Base-by-base conservation (phyloP, 345 rosid genomes). In the Sapria himalayana region DNA sequence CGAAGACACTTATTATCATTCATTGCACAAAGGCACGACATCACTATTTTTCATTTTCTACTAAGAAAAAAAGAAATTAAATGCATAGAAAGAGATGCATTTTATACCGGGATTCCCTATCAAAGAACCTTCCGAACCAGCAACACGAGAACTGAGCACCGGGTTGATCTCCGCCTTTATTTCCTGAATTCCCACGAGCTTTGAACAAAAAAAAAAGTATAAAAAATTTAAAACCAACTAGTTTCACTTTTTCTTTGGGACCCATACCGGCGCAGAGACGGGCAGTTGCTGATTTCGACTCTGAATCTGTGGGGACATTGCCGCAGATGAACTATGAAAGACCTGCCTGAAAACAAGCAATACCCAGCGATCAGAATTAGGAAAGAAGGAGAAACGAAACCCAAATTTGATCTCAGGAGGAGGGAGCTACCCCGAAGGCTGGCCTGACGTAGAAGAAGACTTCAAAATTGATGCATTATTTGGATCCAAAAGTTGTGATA, bases 271-370 rank as follows among this genome's bases (percentile, higher is more conserved):
- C 12, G 81, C 63, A 36, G 94, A 61, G 39, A 69, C 93, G 1
- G 92, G 63, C 41, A 82, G 62, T 57, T 76, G 98, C 64, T 76
- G 95, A 66, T 60, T 72, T 49, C 93, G 69, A 49, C 76, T 41
- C 64, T 79, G 95, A 55, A 89, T 77, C 60, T 89, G 95, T 27
- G 91, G 76, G 48, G 93, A 72, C 81, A 79, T 79, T 51, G 66
- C 84, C 48, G 85, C 91, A 39, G 79, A 63, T 19, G 77, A 41
- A 44, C 84, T 76, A 65, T 82, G 98, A 64, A 89, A 62, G 40
- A 77, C 92, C 74, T 89, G 98, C 81, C 98, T 82, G 64, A 65
- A 58, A 59, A 54, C 57, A 48, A 45, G 31, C 29, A 45, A 15
- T 25, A 44, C 7, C 40, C 39, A 14, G 18, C 9, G 18, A 7